These are phyloP conservation scores for Geranomyces variabilis DNA, from an alignment of 192 early-diverging fungal species.

Conservation along the genomic window DNA sequence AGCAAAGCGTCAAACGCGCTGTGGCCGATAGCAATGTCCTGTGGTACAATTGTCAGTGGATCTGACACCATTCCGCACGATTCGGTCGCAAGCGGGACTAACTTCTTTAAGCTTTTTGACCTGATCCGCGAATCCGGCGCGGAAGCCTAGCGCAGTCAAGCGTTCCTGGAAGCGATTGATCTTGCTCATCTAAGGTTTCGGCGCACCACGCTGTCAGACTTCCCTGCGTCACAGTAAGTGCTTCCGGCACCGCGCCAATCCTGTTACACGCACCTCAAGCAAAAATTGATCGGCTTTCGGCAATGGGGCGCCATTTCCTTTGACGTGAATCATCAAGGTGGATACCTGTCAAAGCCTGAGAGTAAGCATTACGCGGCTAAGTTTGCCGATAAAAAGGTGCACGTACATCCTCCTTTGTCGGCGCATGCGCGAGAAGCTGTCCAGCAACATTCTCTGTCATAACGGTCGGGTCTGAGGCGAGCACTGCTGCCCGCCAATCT, in stretches of 20 bases:
- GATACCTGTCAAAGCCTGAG: background rate
- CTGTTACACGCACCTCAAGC: constrained; percentile 7
- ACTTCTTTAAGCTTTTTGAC: constrained; percentile 37
- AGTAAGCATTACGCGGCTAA: background rate
- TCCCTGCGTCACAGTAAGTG: no score
- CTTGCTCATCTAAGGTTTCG: constrained; percentile 31
- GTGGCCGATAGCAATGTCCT: constrained; percentile 30
- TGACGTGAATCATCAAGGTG: background rate
- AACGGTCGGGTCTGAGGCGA: constrained; percentile 26
- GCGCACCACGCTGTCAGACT: background rate
- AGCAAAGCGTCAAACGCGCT: constrained; percentile 33
- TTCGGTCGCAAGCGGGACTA: no score
- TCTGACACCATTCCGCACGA: no score
- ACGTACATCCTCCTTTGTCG: constrained; percentile 45
- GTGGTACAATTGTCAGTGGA: background rate
- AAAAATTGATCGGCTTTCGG: constrained; percentile 9
- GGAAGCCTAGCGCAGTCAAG: constrained; percentile 39
- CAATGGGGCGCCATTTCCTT: background rate
- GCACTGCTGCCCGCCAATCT: constrained; percentile 37
- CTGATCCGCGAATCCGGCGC: constrained; percentile 40
- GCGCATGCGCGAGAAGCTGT: constrained; percentile 39
- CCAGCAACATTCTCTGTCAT: constrained; percentile 44
- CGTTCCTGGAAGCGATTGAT: constrained; percentile 29
- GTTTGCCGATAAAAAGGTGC: no score
- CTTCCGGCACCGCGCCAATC: background rate